Base-by-base conservation (phyloP, 1,284 basidiomycete species). In the Cryptococcus maquisensis region DNA sequence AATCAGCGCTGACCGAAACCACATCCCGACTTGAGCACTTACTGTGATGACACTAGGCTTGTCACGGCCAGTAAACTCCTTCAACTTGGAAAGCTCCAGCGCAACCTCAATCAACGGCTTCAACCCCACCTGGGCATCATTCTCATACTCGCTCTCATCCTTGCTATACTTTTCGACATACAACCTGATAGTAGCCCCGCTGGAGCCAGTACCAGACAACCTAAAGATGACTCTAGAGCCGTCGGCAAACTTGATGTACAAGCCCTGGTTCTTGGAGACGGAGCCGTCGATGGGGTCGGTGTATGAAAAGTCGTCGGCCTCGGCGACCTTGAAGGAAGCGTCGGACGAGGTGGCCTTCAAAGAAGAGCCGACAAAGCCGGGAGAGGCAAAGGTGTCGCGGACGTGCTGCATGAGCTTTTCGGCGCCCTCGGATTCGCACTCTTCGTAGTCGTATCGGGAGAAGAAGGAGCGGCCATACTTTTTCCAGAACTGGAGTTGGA, bases 371-470 rank as follows among this genome's bases (percentile, higher is more conserved):
- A 81, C 79, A 66, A 95, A 85, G 43, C 83, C 84, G 9, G 82
- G 79, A 10, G 81, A 79, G 56, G 81, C 78, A 74, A 97, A 87
- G 49, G 84, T 81, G 20, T 80, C 73, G 71, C 93, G 85, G 65
- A 98, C 79, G 66, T 85, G 81, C 47, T 81, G 82, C 73, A 98
- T 92, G 69, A 98, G 81, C 61, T 85, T 84, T 68, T 88, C 84
- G 47, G 96, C 95, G 35, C 88, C 90, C 36, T 88, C 88, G 0
- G 91, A 91, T 15, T 90, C 83, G 47, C 97, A 92, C 76, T 98
- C 96, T 76, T 98, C 95, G 79, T 98, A 98, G 79, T 98, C 95
- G 79, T 98, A 98, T 67, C 92, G 86, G 59, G 89, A 93, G 83
- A 98, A 98, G 84, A 98, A 98, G 59, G 88, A 93, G 62, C 95